Evolutionary conservation across 2,329 filamentous ascomycete species (phyloP), one percentile per base, ranked within the genome.

Genomic region (Nemania diffusa): DNA sequence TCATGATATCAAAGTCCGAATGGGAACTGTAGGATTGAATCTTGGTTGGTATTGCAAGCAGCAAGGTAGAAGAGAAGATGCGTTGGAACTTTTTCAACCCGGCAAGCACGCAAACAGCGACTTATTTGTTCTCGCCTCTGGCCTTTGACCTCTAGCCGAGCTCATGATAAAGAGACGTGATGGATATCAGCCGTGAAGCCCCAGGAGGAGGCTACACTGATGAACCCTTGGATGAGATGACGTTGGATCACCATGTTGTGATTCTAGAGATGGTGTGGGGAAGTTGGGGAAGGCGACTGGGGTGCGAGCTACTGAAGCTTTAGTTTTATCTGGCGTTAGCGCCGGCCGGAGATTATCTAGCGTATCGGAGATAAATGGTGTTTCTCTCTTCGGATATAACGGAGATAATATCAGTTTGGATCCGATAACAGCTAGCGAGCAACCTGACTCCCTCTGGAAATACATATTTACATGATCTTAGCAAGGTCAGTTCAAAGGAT

Each of bases 191-290:
- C 24, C 11, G 40, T 61, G 57, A 8, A 46, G n/a, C 34, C 17
- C 13, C 42, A n/a, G 34, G 6, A n/a, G 29, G 17, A 53, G 34
- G 32, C 26, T n/a, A 4, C 8, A 26, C 20, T 40, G 26, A 37
- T 20, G 11, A 20, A 52, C 4, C n/a, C 34, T 57, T 52, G 7
- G 58, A 24, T 58, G 48, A 37, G 46, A 58, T 32, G 48, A 50
- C 42, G 48, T 55, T 66, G 58, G 46, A 61, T 57, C 63, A 62
- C 64, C 8, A 11, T 20, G 46, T 17, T 40, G 52, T 62, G 46
- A 48, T 53, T 22, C 34, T 57, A 34, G 44, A 13, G 42, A 11
- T 57, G 32, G 62, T 60, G 42, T n/a, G 59, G 50, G 22, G 37
- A 55, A 34, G 37, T 17, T 46, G 57, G 32, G n/a, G 32, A 40